Evolutionary conservation across 108 stramenopile genomes (phyloP).

Genomic region (Pseudonitzschia delicatissima): DNA sequence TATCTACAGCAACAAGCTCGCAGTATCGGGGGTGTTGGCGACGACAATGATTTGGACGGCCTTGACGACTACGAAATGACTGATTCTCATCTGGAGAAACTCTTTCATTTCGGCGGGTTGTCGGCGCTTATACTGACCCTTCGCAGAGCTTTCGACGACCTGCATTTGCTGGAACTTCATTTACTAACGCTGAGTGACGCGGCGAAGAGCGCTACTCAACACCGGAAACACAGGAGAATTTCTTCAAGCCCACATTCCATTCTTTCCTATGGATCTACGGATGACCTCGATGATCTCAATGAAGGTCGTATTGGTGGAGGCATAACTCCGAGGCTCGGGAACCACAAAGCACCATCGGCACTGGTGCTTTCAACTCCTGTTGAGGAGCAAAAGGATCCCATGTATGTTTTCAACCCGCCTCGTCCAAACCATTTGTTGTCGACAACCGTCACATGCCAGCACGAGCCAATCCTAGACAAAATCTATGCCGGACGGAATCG

Average conservation of each 20-base stretch:
- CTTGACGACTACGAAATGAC: neutral
- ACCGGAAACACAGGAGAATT: conserved; percentile 2
- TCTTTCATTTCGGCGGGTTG: conserved; percentile 34
- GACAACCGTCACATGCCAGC: conserved; percentile 12
- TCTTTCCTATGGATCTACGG: neutral
- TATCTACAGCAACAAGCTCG: conserved; percentile 9
- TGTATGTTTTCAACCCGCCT: neutral
- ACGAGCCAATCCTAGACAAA: conserved; percentile 34
- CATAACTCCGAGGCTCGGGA: neutral
- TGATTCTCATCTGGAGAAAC: conserved; percentile 32
- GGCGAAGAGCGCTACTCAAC: neutral
- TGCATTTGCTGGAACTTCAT: conserved; percentile 26
- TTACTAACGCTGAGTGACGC: conserved; percentile 10
- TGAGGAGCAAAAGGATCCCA: neutral
- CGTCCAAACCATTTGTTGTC: neutral
- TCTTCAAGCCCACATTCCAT: neutral
- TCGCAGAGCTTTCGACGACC: conserved; percentile 27
- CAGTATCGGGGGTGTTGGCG: neutral
- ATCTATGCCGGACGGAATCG: conserved; percentile 39
- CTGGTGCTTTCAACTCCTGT: neutral
- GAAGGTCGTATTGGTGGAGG: neutral
- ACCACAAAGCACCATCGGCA: neutral
- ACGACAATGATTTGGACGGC: neutral
- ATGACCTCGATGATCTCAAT: neutral
- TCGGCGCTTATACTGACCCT: conserved; percentile 37